phyloP scores from a whole-genome alignment of 2,329 filamentous ascomycete species.

The Alternaria panax region DNA sequence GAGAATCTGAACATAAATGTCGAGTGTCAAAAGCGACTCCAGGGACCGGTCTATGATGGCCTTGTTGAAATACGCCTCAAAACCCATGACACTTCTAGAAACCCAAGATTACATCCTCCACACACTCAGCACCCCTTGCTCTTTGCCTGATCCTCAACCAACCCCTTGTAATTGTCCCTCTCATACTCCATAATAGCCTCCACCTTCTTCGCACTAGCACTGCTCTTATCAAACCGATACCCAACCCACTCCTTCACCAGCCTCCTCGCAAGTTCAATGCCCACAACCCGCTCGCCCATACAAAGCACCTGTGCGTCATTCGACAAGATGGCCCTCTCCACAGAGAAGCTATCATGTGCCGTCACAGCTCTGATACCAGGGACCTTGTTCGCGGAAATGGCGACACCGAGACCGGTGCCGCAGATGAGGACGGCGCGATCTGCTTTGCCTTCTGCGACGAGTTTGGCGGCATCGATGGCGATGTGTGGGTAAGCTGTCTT shows the following conservation, averaged over 20 bases:
- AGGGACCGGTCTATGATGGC: not conserved
- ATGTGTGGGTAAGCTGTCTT: constrained; percentile 84
- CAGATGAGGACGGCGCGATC: constrained; percentile 85
- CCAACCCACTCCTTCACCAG: constrained; percentile 82
- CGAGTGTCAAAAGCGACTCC: not conserved
- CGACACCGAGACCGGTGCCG: constrained; percentile 85
- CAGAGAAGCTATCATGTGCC: constrained; percentile 84
- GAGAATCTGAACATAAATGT: not conserved
- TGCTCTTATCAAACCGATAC: constrained; percentile 77
- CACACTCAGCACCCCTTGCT: constrained; percentile 1
- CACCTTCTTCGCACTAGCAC: constrained; percentile 67
- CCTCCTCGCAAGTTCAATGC: constrained; percentile 78
- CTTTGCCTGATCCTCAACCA: constrained; percentile 24
- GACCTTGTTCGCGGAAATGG: constrained; percentile 89
- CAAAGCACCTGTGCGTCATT: constrained; percentile 90
- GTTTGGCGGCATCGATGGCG: constrained; percentile 73
- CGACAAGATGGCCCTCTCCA: constrained; percentile 80
- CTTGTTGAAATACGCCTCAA: not conserved
- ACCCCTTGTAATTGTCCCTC: constrained; percentile 44
- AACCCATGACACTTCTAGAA: not conserved
- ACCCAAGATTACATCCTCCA: not conserved
- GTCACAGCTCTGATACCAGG: constrained; percentile 86
- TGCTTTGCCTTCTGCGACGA: constrained; percentile 68
- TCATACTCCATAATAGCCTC: constrained; percentile 59
- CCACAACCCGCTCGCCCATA: constrained; percentile 84